A percentile compares a stretch with the other conserved stretches of the same genome.
Evolutionary conservation across 2,329 filamentous ascomycete genomes (phyloP).

Genomic region (Allantophomopsis cytisporea): DNA sequence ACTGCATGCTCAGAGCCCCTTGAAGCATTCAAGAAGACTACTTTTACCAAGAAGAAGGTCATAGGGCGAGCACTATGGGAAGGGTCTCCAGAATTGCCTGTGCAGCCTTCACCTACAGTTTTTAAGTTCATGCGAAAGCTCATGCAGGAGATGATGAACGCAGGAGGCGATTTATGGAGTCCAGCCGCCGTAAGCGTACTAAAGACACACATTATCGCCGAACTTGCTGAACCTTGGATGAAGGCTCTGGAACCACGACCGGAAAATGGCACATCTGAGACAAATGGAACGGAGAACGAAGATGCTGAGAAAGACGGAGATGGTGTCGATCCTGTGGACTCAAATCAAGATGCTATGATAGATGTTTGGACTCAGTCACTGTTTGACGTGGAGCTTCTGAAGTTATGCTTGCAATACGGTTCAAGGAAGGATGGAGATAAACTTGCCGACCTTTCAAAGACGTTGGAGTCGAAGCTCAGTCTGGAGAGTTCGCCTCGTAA

Average conservation of each 20-base stretch:
- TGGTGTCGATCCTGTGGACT: background rate
- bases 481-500: constrained; percentile 33
- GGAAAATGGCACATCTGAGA: constrained; percentile 8
- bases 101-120: constrained; percentile 61
- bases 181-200: constrained; percentile 47
- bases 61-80: constrained; percentile 67
- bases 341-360: constrained; percentile 4
- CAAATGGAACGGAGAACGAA: constrained; percentile 2
- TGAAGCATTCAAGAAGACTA: constrained; percentile 27
- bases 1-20: constrained; percentile 36
- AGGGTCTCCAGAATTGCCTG: constrained; percentile 58
- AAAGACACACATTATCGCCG: constrained; percentile 39
- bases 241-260: constrained; percentile 6
- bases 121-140: constrained; percentile 61
- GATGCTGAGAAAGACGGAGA: background rate
- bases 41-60: constrained; percentile 31
- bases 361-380: constrained; percentile 46
- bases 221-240: constrained; percentile 30
- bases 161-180: constrained; percentile 74
- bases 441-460: constrained; percentile 29
- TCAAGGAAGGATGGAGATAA: constrained; percentile 23
- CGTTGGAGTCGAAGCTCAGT: constrained; percentile 29
- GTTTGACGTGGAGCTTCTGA: constrained; percentile 32
- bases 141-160: constrained; percentile 50
- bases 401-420: constrained; percentile 30